These are phyloP conservation scores for Cordyceps pruinosa DNA, from an alignment of 2,329 filamentous ascomycete species.

Conservation along the genomic window DNA sequence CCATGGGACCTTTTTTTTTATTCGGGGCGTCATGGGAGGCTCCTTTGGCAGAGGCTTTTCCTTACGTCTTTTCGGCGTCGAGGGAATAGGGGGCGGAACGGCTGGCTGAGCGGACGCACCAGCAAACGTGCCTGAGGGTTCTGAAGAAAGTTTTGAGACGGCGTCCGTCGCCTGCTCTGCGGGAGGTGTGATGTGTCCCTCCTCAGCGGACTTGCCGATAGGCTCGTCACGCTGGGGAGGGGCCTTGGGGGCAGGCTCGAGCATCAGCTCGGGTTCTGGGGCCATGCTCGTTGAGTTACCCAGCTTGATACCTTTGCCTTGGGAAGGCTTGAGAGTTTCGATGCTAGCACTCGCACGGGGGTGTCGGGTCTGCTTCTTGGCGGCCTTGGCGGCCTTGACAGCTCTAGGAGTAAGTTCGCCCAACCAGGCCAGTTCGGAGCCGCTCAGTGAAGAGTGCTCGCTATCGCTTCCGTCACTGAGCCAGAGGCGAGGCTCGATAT, in stretches of 20 bases:
- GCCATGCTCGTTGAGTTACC: conserved; percentile 28
- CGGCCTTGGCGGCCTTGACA: conserved; percentile 33
- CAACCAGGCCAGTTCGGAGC: conserved; percentile 51
- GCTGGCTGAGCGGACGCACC: conserved; percentile 15
- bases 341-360: conserved; percentile 46
- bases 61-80: conserved; percentile 29
- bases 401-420: conserved; percentile 43
- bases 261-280: conserved; percentile 22
- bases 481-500: conserved; percentile 71
- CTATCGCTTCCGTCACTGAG: conserved; percentile 67
- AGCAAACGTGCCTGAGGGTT: conserved; percentile 8
- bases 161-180: background rate
- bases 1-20: conserved; percentile 69
- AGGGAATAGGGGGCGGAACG: conserved; percentile 22
- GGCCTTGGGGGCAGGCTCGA: conserved; percentile 18
- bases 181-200: background rate
- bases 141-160: conserved; percentile 20
- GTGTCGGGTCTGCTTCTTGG: conserved; percentile 28
- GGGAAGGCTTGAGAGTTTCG: conserved; percentile 44
- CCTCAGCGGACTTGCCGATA: background rate
- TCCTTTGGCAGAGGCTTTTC: conserved; percentile 33
- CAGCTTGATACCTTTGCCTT: conserved; percentile 21
- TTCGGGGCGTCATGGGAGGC: conserved; percentile 42
- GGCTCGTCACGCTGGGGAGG: conserved; percentile 8
- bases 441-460: conserved; percentile 68